phyloP scores from a whole-genome alignment of 345 rosid species.

The Sisymbrium irio region DNA sequence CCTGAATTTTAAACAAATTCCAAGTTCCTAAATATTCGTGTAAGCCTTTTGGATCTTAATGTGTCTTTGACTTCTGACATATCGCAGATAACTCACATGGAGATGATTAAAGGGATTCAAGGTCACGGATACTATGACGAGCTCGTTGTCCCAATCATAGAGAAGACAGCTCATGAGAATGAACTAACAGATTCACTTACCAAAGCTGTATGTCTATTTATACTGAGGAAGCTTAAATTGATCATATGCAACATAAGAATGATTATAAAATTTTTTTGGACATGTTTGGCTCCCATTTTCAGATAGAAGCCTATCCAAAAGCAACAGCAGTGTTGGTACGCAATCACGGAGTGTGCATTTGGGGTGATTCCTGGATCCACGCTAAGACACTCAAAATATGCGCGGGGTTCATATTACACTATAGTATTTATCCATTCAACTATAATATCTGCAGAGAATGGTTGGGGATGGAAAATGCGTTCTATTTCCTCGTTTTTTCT shows the following conservation, averaged over 20 bases:
- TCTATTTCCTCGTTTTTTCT: no score
- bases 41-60: background rate
- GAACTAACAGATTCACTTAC: conserved; percentile 92
- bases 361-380: conserved; percentile 99
- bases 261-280: background rate
- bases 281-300: conserved; percentile 13
- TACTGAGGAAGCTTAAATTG: background rate
- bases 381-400: no score
- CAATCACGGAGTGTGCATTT: conserved; percentile 86
- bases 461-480: no score
- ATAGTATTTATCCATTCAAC: no score
- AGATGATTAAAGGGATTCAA: conserved; percentile 97
- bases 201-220: conserved; percentile 59
- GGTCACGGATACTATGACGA: conserved; percentile 97
- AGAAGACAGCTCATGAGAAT: conserved; percentile 86
- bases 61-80: conserved; percentile 5
- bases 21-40: background rate
- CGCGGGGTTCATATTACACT: no score
- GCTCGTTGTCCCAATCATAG: conserved; percentile 92
- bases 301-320: conserved; percentile 90
- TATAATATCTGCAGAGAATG: no score
- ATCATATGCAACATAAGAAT: background rate
- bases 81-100: conserved; percentile 91
- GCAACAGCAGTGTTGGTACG: conserved; percentile 95
- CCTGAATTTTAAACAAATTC: conserved; percentile 15